Percentiles rank a stretch among this genome's conserved stretches.
phyloP scores from a whole-genome alignment of 2,329 filamentous ascomycete genomes.

The Ilyonectria sp. region DNA sequence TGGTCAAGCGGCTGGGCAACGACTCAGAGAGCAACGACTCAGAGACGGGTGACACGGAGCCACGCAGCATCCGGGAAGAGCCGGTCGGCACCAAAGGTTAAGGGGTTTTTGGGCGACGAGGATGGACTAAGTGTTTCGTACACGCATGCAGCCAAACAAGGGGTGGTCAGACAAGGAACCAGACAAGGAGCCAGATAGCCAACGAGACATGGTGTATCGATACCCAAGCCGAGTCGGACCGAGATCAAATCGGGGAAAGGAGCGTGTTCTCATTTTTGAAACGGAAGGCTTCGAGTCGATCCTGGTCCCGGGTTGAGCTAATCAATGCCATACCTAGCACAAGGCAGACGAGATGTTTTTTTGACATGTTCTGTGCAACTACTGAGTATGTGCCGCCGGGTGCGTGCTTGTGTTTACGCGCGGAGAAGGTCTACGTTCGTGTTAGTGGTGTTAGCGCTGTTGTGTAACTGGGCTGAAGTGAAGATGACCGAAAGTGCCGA shows the following conservation, averaged over 20 bases:
- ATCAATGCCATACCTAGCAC: background rate
- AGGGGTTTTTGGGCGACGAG: constrained; percentile 1
- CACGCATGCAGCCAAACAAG: background rate
- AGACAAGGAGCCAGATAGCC: background rate
- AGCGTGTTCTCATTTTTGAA: background rate
- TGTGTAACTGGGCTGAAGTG: constrained; percentile 7
- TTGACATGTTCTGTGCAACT: background rate
- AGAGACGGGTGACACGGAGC: constrained; percentile 41
- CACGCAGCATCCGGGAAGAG: constrained; percentile 47
- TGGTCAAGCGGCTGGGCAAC: constrained; percentile 48
- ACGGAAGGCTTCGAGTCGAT: background rate
- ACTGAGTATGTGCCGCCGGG: background rate
- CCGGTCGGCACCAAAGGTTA: constrained; percentile 37
- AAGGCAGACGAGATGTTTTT: background rate
- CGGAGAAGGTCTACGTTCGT: constrained; percentile 13
- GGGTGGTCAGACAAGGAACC: too few species aligned
- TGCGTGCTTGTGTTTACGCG: constrained; percentile 1
- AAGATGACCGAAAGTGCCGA: background rate
- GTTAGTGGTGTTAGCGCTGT: constrained; percentile 15
- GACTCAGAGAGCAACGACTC: constrained; percentile 53
- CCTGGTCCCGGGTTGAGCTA: background rate
- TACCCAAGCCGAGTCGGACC: background rate
- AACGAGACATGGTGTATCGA: background rate
- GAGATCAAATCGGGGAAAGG: background rate
- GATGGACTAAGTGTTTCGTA: background rate